Evolutionary conservation across 179 eudicot genomes (phyloP).

Genomic region (Heliamphora pulchella): DNA sequence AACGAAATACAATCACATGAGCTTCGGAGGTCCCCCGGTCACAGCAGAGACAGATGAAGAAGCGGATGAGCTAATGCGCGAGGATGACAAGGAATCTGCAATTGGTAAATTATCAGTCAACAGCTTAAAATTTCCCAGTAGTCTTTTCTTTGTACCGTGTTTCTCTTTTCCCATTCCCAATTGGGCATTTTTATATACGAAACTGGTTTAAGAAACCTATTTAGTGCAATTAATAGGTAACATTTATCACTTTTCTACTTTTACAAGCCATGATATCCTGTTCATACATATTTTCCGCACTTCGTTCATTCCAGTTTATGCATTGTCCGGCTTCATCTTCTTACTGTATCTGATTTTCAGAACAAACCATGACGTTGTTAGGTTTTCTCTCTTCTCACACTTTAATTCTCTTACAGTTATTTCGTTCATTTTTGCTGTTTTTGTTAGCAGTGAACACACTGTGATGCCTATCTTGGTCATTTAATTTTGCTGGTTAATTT

Average conservation of each 20-base stretch:
- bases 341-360: neutral
- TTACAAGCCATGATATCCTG: neutral
- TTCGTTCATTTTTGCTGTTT: neutral
- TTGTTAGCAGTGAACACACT: neutral
- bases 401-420: neutral
- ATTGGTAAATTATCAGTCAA: conserved; percentile 38
- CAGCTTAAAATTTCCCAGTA: neutral
- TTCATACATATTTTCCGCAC: neutral
- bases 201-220: neutral
- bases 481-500: neutral
- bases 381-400: neutral
- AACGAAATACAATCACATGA: conserved; percentile 68
- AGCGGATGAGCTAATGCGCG: conserved; percentile 50
- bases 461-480: neutral
- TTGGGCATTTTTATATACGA: neutral
- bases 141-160: neutral
- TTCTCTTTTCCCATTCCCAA: conserved; percentile 6
- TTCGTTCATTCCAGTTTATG: neutral
- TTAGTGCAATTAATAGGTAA: neutral
- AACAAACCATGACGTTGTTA: neutral
- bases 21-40: conserved; percentile 75
- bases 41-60: conserved; percentile 52
- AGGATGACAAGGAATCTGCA: conserved; percentile 50
- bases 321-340: neutral
- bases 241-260: neutral